Evolutionary conservation across 2,329 filamentous ascomycete species (phyloP).

Genomic region (Sordariomycetes sp.): DNA sequence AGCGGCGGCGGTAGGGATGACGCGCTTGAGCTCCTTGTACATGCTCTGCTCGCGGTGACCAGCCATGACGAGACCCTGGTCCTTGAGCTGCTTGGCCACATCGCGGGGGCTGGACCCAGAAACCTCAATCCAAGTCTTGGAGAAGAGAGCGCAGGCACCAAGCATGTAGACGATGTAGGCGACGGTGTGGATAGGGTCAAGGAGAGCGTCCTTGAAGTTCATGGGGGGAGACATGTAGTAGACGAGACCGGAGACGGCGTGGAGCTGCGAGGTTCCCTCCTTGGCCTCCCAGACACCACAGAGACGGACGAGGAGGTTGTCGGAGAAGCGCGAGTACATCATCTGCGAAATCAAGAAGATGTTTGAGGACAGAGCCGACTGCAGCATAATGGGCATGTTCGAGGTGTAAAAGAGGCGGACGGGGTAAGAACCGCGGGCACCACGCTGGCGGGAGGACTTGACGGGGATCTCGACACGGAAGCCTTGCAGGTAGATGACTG

Average conservation of each 20-base stretch:
- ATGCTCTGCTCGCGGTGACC: slow-evolving; percentile 99
- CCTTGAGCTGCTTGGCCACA: slow-evolving; percentile 99
- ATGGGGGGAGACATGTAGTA: slow-evolving; percentile 99
- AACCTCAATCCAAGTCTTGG: slow-evolving; percentile 99
- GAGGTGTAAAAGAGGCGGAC: slow-evolving; percentile 99
- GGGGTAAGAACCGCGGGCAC: slow-evolving; percentile 95
- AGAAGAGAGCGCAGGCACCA: slow-evolving; percentile 93
- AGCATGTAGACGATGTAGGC: slow-evolving; percentile 98
- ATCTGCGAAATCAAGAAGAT: slow-evolving; percentile 99
- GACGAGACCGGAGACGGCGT: slow-evolving; percentile 83
- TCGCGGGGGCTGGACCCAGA: slow-evolving; percentile 95
- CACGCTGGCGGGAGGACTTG: slow-evolving; percentile 98
- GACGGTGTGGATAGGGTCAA: slow-evolving; percentile 93
- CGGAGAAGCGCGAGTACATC: slow-evolving; percentile 97
- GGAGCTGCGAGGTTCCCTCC: slow-evolving; percentile 92
- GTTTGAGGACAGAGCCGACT: slow-evolving; percentile 97
- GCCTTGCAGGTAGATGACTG: slow-evolving; percentile 97
- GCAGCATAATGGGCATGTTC: slow-evolving; percentile 99
- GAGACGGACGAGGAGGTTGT: slow-evolving; percentile 95
- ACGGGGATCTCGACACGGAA: slow-evolving; percentile 99
- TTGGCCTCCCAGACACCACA: slow-evolving; percentile 98
- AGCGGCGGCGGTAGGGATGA: slow-evolving; percentile 94
- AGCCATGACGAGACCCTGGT: slow-evolving; percentile 98
- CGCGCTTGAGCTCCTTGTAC: slow-evolving; percentile 99
- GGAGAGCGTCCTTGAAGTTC: slow-evolving; percentile 92